Conservation (phyloP, 441 rosid genomes). For the Cnidoscolus chayamansa region DNA sequence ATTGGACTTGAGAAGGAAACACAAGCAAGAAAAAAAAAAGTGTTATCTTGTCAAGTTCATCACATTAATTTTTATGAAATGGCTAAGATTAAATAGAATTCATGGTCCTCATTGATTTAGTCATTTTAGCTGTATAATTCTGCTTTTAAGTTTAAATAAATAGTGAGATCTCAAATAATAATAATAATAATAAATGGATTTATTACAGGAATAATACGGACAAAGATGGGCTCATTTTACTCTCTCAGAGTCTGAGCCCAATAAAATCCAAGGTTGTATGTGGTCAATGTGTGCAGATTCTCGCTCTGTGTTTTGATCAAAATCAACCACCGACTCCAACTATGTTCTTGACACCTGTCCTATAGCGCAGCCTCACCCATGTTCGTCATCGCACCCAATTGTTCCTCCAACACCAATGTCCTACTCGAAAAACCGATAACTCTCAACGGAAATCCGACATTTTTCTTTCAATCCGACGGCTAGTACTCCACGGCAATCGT, state of each 20-base stretch:
- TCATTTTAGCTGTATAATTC: too few species aligned
- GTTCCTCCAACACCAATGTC: background rate
- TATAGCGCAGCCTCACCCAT: background rate
- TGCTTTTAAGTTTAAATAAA: too few species aligned
- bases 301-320: background rate
- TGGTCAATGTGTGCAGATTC: background rate
- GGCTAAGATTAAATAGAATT: too few species aligned
- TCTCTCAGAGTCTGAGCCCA: background rate
- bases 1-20: too few species aligned
- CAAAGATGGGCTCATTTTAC: too few species aligned
- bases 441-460: background rate
- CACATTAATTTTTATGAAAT: too few species aligned
- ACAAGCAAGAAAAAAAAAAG: too few species aligned
- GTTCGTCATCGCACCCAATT: background rate
- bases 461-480: slow-evolving; percentile 39
- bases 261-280: slow-evolving; percentile 4
- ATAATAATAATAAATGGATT: too few species aligned
- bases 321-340: background rate
- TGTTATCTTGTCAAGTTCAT: too few species aligned
- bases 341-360: slow-evolving; percentile 6
- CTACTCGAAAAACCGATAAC: background rate
- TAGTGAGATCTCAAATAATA: too few species aligned
- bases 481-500: slow-evolving; percentile 14
- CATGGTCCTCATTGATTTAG: too few species aligned
- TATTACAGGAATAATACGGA: too few species aligned